Evolutionary conservation across 768 basidiomycete genomes (phyloP), one percentile per base, ranked within the genome.

Genomic region (Russula sp.): DNA sequence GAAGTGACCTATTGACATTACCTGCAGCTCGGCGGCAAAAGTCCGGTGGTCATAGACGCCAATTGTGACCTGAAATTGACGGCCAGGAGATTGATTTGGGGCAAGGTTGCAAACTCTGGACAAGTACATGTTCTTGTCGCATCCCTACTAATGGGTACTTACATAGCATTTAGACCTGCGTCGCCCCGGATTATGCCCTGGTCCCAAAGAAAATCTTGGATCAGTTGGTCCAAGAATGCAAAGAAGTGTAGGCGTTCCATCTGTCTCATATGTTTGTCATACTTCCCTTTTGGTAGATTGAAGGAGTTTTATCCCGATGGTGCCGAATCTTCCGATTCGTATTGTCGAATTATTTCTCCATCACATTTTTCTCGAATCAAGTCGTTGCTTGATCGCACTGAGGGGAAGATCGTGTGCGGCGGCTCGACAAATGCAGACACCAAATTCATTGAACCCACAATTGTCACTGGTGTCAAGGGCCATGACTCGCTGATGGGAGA

Each of bases 401-500:
- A 86, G 62, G 92, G 91, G 26, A 79, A 75, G 4, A 71, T 93
- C 26, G 85, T 82, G 11, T 71, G 83, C 44, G 90, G 91, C 0
- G 92, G 90, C 0, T 73, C 82, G 50, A 78, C 79, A 0, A 83
- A 90, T 56, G 81, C 81, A 65, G 77, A 74, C n/a, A 78, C 73
- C 46, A 78, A 82, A 63, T 89, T 81, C 68, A 85, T 93, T 67
- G 84, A 86, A 22, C 88, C 90, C 3, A 92, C 90, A 0, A 72
- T 92, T 36, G 84, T 94, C 16, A 81, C 75, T 42, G 81, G 87
- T 64, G 85, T 92, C 3, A 73, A 76, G 40, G 70, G 66, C 0
- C 83, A 83, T 59, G 92, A 94, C 74, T 80, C 87, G 0, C 74
- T 93, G 65, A 89, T 94, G 89, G 79, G 79, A 71, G 86, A 89